Percentiles rank a stretch among this genome's conserved stretches.
These are phyloP conservation scores for Tephrocybe sp. DNA, from an alignment of 768 basidiomycete genomes.

Conservation along the genomic window DNA sequence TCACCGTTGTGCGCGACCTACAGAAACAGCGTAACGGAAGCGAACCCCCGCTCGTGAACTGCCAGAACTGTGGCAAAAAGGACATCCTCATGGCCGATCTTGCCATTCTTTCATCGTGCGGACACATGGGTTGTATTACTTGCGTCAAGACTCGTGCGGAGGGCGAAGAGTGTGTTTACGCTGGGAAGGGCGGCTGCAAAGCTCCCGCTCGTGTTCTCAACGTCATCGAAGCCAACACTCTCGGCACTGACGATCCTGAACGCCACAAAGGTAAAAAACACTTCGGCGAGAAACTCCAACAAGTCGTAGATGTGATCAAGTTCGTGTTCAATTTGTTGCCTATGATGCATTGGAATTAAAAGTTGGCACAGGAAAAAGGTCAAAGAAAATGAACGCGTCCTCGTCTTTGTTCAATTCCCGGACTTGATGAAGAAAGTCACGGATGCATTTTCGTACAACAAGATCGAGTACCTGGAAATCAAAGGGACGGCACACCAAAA, in stretches of 20 bases:
- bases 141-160: conserved; percentile 75
- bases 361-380: conserved; percentile 51
- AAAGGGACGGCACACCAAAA: conserved; percentile 72
- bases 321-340: conserved; percentile 29
- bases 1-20: conserved; percentile 85
- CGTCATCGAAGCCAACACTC: conserved; percentile 73
- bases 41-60: conserved; percentile 53
- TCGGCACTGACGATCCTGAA: conserved; percentile 76
- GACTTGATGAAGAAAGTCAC: conserved; percentile 91
- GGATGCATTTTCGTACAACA: conserved; percentile 71
- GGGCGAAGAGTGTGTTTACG: conserved; percentile 79
- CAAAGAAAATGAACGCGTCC: conserved; percentile 73
- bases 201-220: conserved; percentile 81
- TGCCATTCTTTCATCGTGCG: conserved; percentile 88
- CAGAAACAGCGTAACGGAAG: conserved; percentile 77
- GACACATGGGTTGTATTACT: conserved; percentile 78
- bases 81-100: conserved; percentile 63
- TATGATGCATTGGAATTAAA: conserved; percentile 5
- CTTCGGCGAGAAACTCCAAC: conserved; percentile 81
- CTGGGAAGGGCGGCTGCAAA: conserved; percentile 64
- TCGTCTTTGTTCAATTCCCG: conserved; percentile 95
- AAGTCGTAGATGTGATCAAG: conserved; percentile 74
- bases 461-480: conserved; percentile 78
- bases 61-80: conserved; percentile 58
- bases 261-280: conserved; percentile 73